Conservation (phyloP, 306 rosid genomes). For the Dryas octopetala region DNA sequence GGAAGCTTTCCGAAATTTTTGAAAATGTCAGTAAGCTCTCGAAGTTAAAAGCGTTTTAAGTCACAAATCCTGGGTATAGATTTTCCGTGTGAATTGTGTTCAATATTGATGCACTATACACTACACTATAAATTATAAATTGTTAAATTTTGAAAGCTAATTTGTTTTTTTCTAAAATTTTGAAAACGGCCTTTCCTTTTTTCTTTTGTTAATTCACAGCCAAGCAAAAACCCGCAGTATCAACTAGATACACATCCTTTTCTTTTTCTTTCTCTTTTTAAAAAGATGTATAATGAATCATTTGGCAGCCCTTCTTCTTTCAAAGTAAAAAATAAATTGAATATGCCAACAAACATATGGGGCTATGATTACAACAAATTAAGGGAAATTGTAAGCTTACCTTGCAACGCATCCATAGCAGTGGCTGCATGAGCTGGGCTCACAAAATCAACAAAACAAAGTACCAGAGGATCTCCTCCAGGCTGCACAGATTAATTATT, state of each 20-base stretch:
- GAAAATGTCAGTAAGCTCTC: not conserved
- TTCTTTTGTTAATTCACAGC: not conserved
- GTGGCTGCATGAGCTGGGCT: slow-evolving; percentile 99
- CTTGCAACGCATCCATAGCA: slow-evolving; percentile 97
- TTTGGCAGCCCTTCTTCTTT: slow-evolving; percentile 2
- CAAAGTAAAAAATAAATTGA: slow-evolving; percentile 7
- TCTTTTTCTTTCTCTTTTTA: not conserved
- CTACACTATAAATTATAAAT: not conserved
- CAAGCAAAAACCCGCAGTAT: slow-evolving; percentile 2
- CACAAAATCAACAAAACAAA: slow-evolving; percentile 90
- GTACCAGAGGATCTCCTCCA: slow-evolving; percentile 91
- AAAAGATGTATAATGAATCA: slow-evolving; percentile 10
- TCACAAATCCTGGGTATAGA: not conserved
- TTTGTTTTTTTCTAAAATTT: not conserved
- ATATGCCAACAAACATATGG: slow-evolving; percentile 13
- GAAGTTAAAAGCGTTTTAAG: not conserved
- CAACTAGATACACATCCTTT: not conserved
- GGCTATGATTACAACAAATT: slow-evolving; percentile 12
- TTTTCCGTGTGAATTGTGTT: not conserved
- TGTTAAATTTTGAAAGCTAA: not conserved
- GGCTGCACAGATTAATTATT: slow-evolving; percentile 62
- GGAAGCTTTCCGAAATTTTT: not conserved
- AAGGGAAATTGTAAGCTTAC: slow-evolving; percentile 43
- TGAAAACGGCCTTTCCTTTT: not conserved
- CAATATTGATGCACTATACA: not conserved